Conservation (phyloP, 1,139 yeast species). For the Suhomyces ambrosiae region DNA sequence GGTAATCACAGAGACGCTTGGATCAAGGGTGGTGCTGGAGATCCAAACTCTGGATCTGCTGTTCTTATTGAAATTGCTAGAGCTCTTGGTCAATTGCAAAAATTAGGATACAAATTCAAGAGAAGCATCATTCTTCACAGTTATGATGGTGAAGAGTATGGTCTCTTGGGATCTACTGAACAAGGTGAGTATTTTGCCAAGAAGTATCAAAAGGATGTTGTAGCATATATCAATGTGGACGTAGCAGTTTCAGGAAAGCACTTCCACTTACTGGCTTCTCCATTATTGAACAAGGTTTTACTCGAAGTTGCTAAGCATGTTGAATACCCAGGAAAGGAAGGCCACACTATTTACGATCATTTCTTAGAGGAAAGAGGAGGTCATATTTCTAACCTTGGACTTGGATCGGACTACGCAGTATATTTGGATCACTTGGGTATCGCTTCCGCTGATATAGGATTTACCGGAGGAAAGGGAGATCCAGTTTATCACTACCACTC, state of each 20-base stretch:
- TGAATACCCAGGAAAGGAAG: slow-evolving; percentile 50
- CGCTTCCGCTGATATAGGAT: slow-evolving; percentile 45
- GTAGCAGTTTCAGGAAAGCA: slow-evolving; percentile 40
- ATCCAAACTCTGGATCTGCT: slow-evolving; percentile 51
- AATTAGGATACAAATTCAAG: slow-evolving; percentile 43
- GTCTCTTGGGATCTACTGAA: slow-evolving; percentile 51
- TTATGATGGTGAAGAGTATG: slow-evolving; percentile 53
- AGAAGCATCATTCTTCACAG: slow-evolving; percentile 44
- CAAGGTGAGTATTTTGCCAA: slow-evolving; percentile 46
- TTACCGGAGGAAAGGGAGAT: slow-evolving; percentile 35
- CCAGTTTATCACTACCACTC: slow-evolving; percentile 62
- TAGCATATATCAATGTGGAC: slow-evolving; percentile 49
- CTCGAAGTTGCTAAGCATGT: slow-evolving; percentile 36
- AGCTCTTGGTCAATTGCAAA: slow-evolving; percentile 49
- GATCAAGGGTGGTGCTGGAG: slow-evolving; percentile 59
- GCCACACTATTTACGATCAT: slow-evolving; percentile 58
- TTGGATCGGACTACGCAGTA: slow-evolving; percentile 52
- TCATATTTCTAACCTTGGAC: slow-evolving; percentile 39
- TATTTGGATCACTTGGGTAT: slow-evolving; percentile 51
- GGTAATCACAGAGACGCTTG: slow-evolving; percentile 55
- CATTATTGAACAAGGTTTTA: slow-evolving; percentile 37
- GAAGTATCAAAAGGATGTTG: slow-evolving; percentile 38
- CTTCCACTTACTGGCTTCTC: slow-evolving; percentile 41
- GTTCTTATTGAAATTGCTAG: slow-evolving; percentile 47
- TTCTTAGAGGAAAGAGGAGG: slow-evolving; percentile 46